A percentile compares a stretch with the other conserved stretches of the same genome.
phyloP scores from a whole-genome alignment of 169 alveolate species.

The Perkinsus marinus region DNA sequence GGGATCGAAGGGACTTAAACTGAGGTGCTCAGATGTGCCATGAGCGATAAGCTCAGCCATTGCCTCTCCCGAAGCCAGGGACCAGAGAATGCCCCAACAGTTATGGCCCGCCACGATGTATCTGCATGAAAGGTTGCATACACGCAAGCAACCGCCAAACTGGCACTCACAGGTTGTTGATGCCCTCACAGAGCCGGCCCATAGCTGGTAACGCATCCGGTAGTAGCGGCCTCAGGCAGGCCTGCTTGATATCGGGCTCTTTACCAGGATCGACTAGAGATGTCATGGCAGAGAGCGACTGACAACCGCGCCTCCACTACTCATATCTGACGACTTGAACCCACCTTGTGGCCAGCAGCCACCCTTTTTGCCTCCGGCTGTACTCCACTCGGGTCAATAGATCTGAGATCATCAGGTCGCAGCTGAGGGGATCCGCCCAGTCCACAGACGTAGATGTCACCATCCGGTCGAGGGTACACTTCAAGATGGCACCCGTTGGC shows the following conservation, averaged over 20 bases:
- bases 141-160: background rate
- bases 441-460: background rate
- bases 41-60: background rate
- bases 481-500: background rate
- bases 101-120: background rate
- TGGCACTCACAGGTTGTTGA: background rate
- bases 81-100: background rate
- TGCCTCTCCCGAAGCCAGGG: background rate
- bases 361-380: background rate
- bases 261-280: background rate
- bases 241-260: background rate
- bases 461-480: background rate
- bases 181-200: background rate
- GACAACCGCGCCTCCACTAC: background rate
- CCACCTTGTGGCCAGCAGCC: background rate
- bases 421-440: background rate
- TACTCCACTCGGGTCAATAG: background rate
- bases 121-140: background rate
- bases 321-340: background rate
- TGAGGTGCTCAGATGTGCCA: background rate
- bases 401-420: background rate
- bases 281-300: background rate
- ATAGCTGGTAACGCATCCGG: background rate
- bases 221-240: background rate
- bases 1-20: background rate